Conservation (phyloP, 1,139 yeast species). For the Geotrichum cucujoidarum region DNA sequence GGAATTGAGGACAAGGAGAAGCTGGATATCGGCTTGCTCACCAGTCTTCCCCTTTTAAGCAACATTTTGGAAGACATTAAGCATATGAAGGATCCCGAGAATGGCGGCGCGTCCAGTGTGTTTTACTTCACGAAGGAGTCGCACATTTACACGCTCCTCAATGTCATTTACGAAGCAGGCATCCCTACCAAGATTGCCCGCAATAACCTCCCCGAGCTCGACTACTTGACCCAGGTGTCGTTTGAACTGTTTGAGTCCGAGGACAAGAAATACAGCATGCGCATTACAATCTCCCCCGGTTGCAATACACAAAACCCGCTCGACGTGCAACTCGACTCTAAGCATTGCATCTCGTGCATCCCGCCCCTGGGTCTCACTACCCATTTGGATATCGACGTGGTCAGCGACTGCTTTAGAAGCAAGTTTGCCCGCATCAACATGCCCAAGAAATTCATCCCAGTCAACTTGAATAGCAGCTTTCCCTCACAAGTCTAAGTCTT, state of each 20-base stretch:
- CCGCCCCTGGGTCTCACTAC: slow-evolving; percentile 85
- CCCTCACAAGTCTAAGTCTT: too few relatives aligned
- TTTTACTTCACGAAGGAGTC: slow-evolving; percentile 94
- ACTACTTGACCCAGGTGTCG: slow-evolving; percentile 89
- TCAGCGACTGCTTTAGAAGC: slow-evolving; percentile 72
- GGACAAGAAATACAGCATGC: slow-evolving; percentile 72
- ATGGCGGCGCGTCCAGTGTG: slow-evolving; percentile 45
- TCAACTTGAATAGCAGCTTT: slow-evolving; percentile 23
- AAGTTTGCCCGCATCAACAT: slow-evolving; percentile 81
- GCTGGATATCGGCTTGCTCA: slow-evolving; percentile 86
- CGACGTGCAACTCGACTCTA: slow-evolving; percentile 92
- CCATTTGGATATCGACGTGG: slow-evolving; percentile 87
- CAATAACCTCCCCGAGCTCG: slow-evolving; percentile 92
- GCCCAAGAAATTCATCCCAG: slow-evolving; percentile 55
- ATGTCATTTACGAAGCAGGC: slow-evolving; percentile 85
- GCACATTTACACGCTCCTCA: slow-evolving; percentile 86
- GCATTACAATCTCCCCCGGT: slow-evolving; percentile 89
- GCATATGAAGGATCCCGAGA: slow-evolving; percentile 63
- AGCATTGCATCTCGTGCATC: slow-evolving; percentile 93
- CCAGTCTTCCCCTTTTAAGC: slow-evolving; percentile 87
- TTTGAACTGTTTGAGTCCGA: slow-evolving; percentile 83
- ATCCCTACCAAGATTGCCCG: slow-evolving; percentile 90
- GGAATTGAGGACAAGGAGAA: slow-evolving; percentile 95
- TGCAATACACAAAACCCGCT: slow-evolving; percentile 97
- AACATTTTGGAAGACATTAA: slow-evolving; percentile 79